These are phyloP conservation scores for Adansonia rubrostipa DNA, from an alignment of 441 rosid genomes.

Conservation along the genomic window DNA sequence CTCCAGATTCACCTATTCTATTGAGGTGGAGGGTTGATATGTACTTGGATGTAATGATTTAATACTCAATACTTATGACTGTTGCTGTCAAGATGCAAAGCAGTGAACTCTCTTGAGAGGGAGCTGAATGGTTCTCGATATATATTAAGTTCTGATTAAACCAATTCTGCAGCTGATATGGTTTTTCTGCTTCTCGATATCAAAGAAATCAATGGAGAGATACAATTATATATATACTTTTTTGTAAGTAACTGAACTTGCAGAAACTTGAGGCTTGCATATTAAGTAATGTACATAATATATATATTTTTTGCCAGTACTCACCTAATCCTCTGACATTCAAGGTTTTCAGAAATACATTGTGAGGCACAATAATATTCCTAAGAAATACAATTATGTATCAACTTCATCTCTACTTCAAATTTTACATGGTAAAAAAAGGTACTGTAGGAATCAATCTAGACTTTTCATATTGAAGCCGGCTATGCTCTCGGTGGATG, in stretches of 20 bases:
- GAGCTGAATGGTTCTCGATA: constrained; percentile 1
- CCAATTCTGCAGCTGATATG: not conserved
- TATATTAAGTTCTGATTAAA: not conserved
- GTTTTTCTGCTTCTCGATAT: constrained; percentile 26
- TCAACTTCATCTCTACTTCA: constrained; percentile 7
- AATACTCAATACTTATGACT: constrained; percentile 17
- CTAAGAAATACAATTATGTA: not conserved
- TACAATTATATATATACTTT: not conserved
- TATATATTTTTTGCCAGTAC: constrained; percentile 1
- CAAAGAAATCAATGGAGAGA: constrained; percentile 17
- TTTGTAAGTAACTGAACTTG: constrained; percentile 22
- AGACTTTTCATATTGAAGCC: not conserved
- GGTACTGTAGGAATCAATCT: constrained; percentile 15
- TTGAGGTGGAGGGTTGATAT: constrained; percentile 25
- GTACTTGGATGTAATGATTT: constrained; percentile 20
- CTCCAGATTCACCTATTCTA: constrained; percentile 32
- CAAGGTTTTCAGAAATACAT: constrained; percentile 13
- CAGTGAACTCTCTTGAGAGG: constrained; percentile 24
- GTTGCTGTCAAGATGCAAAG: constrained; percentile 27
- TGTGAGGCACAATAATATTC: constrained; percentile 7
- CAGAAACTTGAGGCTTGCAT: constrained; percentile 8
- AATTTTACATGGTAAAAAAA: not conserved
- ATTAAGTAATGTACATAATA: constrained; percentile 14
- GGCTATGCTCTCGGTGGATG: not conserved
- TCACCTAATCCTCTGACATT: constrained; percentile 15